These are phyloP conservation scores for Solanum chacoense DNA, from an alignment of 305 asterid species.

Conservation along the genomic window DNA sequence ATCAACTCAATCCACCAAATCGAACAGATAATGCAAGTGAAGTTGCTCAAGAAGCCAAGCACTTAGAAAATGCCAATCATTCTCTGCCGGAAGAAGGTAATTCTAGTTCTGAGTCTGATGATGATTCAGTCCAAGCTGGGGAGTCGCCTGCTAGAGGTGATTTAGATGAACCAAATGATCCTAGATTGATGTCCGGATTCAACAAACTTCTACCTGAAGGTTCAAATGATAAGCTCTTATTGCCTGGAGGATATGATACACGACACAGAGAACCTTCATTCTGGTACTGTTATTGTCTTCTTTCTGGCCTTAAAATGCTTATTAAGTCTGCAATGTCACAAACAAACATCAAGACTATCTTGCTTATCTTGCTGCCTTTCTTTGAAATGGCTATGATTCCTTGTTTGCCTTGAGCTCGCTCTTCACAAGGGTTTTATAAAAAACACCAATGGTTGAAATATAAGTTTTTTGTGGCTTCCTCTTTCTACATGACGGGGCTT, in stretches of 20 bases:
- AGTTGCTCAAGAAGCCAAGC: conserved; percentile 22
- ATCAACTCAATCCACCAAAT: conserved; percentile 16
- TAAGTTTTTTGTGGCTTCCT: not conserved
- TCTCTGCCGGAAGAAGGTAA: conserved; percentile 31
- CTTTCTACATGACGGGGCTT: not conserved
- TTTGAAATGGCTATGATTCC: not conserved
- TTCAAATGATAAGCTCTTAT: conserved; percentile 2
- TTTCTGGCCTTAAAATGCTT: not conserved
- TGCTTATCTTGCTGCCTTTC: not conserved
- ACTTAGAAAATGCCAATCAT: conserved; percentile 25
- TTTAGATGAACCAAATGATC: conserved; percentile 18
- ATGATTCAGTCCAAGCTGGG: conserved; percentile 27
- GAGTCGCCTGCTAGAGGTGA: conserved; percentile 29
- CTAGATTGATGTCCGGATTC: conserved; percentile 16
- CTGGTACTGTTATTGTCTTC: conserved; percentile 36
- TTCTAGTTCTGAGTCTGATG: conserved; percentile 39
- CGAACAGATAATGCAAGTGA: conserved; percentile 11
- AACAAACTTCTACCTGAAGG: conserved; percentile 13
- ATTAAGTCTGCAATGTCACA: not conserved
- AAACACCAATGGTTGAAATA: not conserved
- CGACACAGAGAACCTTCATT: conserved; percentile 79
- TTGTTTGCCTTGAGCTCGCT: not conserved
- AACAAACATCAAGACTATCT: not conserved
- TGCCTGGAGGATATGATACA: conserved; percentile 65
- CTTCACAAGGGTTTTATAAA: not conserved